Conservation (phyloP, 345 rosid genomes). For the Melaleuca alternifolia region DNA sequence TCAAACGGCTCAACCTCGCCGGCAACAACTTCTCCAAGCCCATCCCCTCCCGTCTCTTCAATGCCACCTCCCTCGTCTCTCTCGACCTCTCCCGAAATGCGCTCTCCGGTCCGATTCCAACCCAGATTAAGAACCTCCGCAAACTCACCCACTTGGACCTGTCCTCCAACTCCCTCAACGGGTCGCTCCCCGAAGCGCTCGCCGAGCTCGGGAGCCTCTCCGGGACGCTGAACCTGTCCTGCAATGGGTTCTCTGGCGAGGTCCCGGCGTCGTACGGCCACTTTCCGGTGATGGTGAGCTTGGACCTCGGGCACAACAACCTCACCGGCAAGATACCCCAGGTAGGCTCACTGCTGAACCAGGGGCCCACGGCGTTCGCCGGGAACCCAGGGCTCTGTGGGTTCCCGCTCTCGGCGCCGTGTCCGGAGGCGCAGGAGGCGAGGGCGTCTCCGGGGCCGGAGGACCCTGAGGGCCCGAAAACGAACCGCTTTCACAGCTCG, state of each 20-base stretch:
- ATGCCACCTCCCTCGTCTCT: constrained; percentile 71
- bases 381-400: constrained; percentile 84
- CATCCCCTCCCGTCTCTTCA: constrained; percentile 64
- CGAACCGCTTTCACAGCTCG: background rate
- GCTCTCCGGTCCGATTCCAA: constrained; percentile 54
- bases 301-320: constrained; percentile 76
- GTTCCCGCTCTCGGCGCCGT: constrained; percentile 57
- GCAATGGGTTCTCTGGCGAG: constrained; percentile 55
- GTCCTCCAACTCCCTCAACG: constrained; percentile 60
- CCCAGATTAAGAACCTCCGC: constrained; percentile 29
- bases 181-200: constrained; percentile 63
- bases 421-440: constrained; percentile 48
- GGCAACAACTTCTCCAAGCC: constrained; percentile 64
- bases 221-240: constrained; percentile 74
- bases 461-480: constrained; percentile 30
- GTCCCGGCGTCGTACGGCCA: constrained; percentile 64
- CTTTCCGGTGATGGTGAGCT: constrained; percentile 65
- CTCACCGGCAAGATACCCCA: constrained; percentile 80
- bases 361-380: constrained; percentile 92
- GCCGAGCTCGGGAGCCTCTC: constrained; percentile 40
- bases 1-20: constrained; percentile 84
- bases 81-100: constrained; percentile 72
- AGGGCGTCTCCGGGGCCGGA: constrained; percentile 28
- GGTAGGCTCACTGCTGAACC: constrained; percentile 75
- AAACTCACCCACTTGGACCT: constrained; percentile 56